Conservation (phyloP, 2,329 filamentous ascomycete species). For the Pseudogymnoascus sp. region DNA sequence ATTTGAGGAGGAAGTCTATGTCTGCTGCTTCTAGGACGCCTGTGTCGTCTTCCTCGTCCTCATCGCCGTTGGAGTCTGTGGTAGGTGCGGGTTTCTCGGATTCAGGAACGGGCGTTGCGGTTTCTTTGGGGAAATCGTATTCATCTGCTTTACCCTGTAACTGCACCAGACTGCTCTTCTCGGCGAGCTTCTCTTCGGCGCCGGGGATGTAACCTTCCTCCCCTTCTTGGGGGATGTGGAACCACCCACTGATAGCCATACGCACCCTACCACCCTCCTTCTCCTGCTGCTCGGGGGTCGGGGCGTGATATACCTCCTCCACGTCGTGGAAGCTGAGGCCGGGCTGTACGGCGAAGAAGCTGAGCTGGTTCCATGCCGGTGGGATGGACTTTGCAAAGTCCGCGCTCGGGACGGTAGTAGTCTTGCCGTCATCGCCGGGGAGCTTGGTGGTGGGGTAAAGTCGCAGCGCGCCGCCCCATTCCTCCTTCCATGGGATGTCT, state of each 20-base stretch:
- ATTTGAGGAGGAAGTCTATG: constrained; percentile 83
- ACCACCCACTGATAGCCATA: constrained; percentile 99
- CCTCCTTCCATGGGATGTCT: constrained; percentile 78
- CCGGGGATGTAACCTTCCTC: constrained; percentile 88
- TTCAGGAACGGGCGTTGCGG: constrained; percentile 37
- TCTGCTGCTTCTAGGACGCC: constrained; percentile 62
- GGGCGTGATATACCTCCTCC: constrained; percentile 84
- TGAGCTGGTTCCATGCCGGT: constrained; percentile 93
- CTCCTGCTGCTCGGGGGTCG: constrained; percentile 50
- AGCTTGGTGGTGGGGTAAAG: constrained; percentile 67
- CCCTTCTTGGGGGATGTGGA: constrained; percentile 90
- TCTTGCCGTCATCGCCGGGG: constrained; percentile 60
- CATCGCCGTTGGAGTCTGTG: constrained; percentile 1
- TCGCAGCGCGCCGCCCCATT: constrained; percentile 88
- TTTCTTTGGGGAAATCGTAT: constrained; percentile 71
- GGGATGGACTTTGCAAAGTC: constrained; percentile 78
- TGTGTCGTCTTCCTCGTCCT: constrained; percentile 43
- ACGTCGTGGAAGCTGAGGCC: constrained; percentile 99
- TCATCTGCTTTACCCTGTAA: constrained; percentile 85
- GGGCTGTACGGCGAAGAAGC: constrained; percentile 96
- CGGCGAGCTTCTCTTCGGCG: constrained; percentile 78
- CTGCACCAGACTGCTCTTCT: constrained; percentile 87
- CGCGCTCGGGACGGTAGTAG: constrained; percentile 72
- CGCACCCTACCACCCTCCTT: constrained; percentile 70
- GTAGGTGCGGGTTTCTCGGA: constrained; percentile 12